Evolutionary conservation across 306 rosid species (phyloP).

Genomic region (Vicia sativa): DNA sequence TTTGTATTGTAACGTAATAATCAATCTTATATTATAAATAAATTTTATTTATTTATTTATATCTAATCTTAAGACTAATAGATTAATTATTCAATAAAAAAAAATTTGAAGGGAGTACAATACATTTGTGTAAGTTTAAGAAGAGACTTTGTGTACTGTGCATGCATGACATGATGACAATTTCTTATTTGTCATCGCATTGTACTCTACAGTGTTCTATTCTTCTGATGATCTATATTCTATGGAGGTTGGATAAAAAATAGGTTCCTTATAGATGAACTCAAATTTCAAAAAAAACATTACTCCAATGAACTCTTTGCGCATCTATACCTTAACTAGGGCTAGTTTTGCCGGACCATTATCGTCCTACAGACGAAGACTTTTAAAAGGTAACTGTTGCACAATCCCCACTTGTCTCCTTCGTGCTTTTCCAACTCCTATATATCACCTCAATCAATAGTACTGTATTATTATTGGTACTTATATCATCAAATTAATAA

Average conservation of each 20-base stretch:
- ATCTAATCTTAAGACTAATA: no score
- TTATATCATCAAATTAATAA: no score
- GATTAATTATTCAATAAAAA: no score
- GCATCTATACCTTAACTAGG: conserved; percentile 31
- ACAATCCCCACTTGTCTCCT: conserved; percentile 38
- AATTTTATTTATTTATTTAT: no score
- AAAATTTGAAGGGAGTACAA: no score
- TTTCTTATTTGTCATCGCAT: conserved; percentile 38
- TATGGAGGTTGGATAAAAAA: background rate
- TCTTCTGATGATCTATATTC: background rate
- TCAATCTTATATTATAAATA: no score
- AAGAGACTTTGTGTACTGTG: conserved; percentile 31
- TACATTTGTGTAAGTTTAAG: conserved; percentile 17
- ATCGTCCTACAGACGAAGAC: conserved; percentile 34
- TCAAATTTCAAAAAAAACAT: conserved; percentile 39
- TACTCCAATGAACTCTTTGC: conserved; percentile 26
- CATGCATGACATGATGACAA: conserved; percentile 47
- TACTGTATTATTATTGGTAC: no score
- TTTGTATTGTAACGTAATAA: conserved; percentile 15
- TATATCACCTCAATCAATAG: background rate
- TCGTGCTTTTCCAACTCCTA: conserved; percentile 10
- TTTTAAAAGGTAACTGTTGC: conserved; percentile 11
- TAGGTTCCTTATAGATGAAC: conserved; percentile 39
- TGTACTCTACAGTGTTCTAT: conserved; percentile 27
- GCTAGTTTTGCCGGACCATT: conserved; percentile 35